Evolutionary conservation across 78 protist genomes (phyloP), one percentile per base, ranked within the genome.

Genomic region (Dictyostelium brefeldianum): DNA sequence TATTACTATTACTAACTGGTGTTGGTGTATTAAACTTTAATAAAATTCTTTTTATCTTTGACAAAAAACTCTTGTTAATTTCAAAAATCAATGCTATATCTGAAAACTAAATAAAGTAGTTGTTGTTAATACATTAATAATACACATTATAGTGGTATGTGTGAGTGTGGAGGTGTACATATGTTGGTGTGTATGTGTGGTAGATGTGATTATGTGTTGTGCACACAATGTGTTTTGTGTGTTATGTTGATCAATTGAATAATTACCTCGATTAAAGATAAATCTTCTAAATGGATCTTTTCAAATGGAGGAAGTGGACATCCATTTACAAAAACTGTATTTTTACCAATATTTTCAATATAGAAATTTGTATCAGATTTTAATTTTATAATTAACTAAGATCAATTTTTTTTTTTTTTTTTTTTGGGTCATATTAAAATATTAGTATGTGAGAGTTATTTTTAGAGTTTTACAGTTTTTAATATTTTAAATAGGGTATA

Each of bases 191-290:
- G 43, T 36, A 36, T 36, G 43, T 36, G 43, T 1, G 2, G 43
- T 36, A n/a, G 43, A 36, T 36, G 43, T 36, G 43, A 36, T 36
- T 36, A 2, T 36, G 43, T 36, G 43, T 7, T 15, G 43, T 41
- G 15, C 15, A 73, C 11, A 43, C 20, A 43, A 6, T 31, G 48
- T 27, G 43, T 12, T 5, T 7, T 15, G 78, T 27, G 11, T 7
- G 54, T 43, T 14, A n/a, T 31, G 11, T 46, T 46, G 20, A 36
- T 36, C 17, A 22, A n/a, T 36, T 2, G n/a, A 20, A 29, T 65
- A 84, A 54, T 27, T 74, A 84, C 91, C 75, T 84, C 91, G 22
- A 84, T 84, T 8, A 84, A 31, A 12, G 91, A 84, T 6, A 84
- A 46, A 74, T 84, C 91, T 64, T 71, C 73, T 46, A 84, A 46